These are phyloP conservation scores for Trichoderma sp. DNA, from an alignment of 2,329 filamentous ascomycete genomes.

Conservation along the genomic window DNA sequence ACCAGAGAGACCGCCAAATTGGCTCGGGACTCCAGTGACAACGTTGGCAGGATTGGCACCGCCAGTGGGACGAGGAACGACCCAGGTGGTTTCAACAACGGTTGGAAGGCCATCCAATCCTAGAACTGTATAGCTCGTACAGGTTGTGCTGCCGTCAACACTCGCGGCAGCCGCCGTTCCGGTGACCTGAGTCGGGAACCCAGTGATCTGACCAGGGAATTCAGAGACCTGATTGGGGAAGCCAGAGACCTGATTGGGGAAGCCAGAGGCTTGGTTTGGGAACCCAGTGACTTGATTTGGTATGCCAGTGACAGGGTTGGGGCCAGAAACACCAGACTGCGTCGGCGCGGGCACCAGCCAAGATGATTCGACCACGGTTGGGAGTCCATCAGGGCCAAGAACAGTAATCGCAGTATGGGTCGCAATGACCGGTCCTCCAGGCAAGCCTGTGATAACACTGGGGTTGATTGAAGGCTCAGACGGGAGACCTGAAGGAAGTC, in stretches of 20 bases:
- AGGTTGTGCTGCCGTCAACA: constrained; percentile 32
- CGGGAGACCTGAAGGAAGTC: neutral
- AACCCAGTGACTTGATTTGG: constrained; percentile 11
- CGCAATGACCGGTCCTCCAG: constrained; percentile 20
- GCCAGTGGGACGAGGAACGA: constrained; percentile 34
- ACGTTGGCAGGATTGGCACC: constrained; percentile 20
- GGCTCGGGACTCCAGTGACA: constrained; percentile 14
- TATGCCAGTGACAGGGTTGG: constrained; percentile 17
- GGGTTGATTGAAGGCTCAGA: constrained; percentile 16
- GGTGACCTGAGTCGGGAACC: constrained; percentile 9
- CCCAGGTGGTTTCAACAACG: constrained; percentile 39
- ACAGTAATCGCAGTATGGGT: constrained; percentile 22
- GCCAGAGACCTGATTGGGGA: constrained; percentile 12
- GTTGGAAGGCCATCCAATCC: constrained; percentile 38
- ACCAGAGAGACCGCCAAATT: constrained; percentile 20
- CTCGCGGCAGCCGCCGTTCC: constrained; percentile 30
- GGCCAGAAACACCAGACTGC: constrained; percentile 29
- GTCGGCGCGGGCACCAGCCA: constrained; percentile 36
- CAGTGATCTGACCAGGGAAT: constrained; percentile 17
- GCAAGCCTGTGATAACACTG: constrained; percentile 13
- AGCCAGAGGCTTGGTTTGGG: too few relatives aligned
- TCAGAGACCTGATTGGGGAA: constrained; percentile 19
- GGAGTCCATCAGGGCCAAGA: constrained; percentile 27
- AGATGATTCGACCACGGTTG: constrained; percentile 26
- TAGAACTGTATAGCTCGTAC: constrained; percentile 37